Percentiles rank a stretch among this genome's conserved stretches.
These are phyloP conservation scores for Colletotrichum destructivum DNA, from an alignment of 2,329 filamentous ascomycete species.

Conservation along the genomic window DNA sequence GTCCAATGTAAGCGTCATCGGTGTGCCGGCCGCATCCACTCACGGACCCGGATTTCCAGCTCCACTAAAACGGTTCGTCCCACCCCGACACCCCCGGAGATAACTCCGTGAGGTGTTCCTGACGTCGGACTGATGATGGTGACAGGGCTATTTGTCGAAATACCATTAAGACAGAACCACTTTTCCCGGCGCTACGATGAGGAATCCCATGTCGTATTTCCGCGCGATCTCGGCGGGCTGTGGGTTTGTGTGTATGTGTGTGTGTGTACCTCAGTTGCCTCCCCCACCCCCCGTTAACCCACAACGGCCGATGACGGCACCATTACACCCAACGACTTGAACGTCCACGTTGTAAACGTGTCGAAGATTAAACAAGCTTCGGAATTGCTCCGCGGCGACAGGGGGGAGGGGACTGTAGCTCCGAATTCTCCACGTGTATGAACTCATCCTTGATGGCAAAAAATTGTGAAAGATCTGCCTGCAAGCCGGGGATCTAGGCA, in stretches of 20 bases:
- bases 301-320: slow-evolving; percentile 29
- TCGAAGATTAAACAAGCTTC: background rate
- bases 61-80: slow-evolving; percentile 1
- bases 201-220: background rate
- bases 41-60: slow-evolving; percentile 4
- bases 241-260: too few species aligned
- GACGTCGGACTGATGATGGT: slow-evolving; percentile 21
- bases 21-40: slow-evolving; percentile 6
- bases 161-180: background rate
- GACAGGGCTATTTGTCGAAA: background rate
- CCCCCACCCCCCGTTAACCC: background rate
- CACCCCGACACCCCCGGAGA: slow-evolving; percentile 11
- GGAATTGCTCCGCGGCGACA: background rate
- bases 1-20: slow-evolving; percentile 37
- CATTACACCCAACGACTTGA: slow-evolving; percentile 38
- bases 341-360: background rate
- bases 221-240: background rate
- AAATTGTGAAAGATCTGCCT: background rate
- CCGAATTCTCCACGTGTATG: background rate
- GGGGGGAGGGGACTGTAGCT: background rate
- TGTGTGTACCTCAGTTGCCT: background rate
- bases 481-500: slow-evolving; percentile 1
- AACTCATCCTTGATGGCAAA: background rate
- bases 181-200: too few species aligned
- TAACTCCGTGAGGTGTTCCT: slow-evolving; percentile 29